Percentiles rank a stretch among this genome's conserved stretches.
Evolutionary conservation across 2,329 filamentous ascomycete genomes (phyloP).

Genomic region (Colletotrichum sp.): DNA sequence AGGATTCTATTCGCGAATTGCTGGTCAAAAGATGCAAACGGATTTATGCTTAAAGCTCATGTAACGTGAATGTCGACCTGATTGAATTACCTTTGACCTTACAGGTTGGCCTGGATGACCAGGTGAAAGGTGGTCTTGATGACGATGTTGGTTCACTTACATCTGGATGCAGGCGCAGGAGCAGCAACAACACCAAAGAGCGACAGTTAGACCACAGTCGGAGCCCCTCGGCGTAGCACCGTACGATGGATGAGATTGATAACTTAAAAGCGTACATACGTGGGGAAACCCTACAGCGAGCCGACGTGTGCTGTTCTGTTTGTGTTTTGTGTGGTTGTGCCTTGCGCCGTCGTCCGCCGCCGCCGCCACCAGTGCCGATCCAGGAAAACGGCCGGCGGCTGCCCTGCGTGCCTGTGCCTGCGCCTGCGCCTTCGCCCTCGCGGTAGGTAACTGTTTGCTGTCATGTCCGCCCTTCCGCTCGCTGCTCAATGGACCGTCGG

Average conservation of each 20-base stretch:
- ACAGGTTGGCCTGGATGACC: background rate
- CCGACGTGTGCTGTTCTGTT: background rate
- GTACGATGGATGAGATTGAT: background rate
- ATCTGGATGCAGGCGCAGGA: background rate
- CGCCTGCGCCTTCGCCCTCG: background rate
- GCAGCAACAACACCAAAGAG: background rate
- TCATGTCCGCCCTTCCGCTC: background rate
- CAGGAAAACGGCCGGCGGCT: slow-evolving; percentile 1
- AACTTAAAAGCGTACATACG: background rate
- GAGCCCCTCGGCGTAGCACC: background rate
- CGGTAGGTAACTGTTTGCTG: background rate
- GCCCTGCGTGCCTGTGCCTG: background rate
- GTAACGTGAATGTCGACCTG: background rate
- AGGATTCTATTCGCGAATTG: background rate
- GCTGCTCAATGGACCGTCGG: background rate
- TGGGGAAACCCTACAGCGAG: background rate
- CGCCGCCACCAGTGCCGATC: slow-evolving; percentile 5
- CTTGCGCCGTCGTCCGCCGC: background rate
- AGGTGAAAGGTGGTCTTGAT: background rate
- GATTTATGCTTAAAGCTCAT: background rate
- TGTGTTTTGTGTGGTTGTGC: background rate
- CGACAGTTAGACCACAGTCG: background rate
- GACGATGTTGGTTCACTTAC: background rate
- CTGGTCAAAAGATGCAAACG: background rate
- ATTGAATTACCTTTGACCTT: background rate